A percentile compares a stretch with the other conserved stretches of the same genome.
Evolutionary conservation across 1,139 yeast genomes (phyloP).

Genomic region (Debaryomyces robertsiae): DNA sequence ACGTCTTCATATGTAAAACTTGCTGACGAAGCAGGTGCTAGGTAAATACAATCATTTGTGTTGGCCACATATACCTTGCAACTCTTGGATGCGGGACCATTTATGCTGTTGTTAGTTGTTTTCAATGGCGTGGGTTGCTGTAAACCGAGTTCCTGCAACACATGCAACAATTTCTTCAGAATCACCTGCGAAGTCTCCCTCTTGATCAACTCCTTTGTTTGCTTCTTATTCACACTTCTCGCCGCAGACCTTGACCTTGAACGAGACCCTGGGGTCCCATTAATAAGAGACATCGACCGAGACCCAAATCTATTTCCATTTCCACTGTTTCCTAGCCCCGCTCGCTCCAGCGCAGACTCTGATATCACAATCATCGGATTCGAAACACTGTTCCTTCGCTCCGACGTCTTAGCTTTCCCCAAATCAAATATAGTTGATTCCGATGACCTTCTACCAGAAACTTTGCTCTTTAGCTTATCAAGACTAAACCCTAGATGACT

Average conservation of each 20-base stretch:
- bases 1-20: constrained; percentile 50
- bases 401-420: constrained; percentile 13
- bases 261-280: constrained; percentile 15
- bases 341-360: constrained; percentile 14
- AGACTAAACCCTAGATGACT: constrained; percentile 21
- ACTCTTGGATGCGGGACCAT: constrained; percentile 31
- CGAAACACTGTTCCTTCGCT: constrained; percentile 22
- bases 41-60: constrained; percentile 43
- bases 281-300: constrained; percentile 22
- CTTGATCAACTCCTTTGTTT: constrained; percentile 43
- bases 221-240: constrained; percentile 26
- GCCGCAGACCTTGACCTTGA: constrained; percentile 21
- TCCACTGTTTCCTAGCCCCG: neutral
- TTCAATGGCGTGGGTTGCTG: constrained; percentile 44
- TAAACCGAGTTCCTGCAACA: constrained; percentile 43
- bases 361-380: constrained; percentile 26
- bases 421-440: constrained; percentile 20
- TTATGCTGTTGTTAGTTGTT: constrained; percentile 24
- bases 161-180: constrained; percentile 35
- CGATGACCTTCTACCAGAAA: constrained; percentile 19
- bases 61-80: constrained; percentile 41
- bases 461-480: constrained; percentile 24
- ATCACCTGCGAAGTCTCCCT: constrained; percentile 43
- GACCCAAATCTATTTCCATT: constrained; percentile 18
- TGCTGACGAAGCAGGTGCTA: constrained; percentile 46